Conservation (phyloP, 2,329 filamentous ascomycete genomes). For the Pochonia chlamydosporia region DNA sequence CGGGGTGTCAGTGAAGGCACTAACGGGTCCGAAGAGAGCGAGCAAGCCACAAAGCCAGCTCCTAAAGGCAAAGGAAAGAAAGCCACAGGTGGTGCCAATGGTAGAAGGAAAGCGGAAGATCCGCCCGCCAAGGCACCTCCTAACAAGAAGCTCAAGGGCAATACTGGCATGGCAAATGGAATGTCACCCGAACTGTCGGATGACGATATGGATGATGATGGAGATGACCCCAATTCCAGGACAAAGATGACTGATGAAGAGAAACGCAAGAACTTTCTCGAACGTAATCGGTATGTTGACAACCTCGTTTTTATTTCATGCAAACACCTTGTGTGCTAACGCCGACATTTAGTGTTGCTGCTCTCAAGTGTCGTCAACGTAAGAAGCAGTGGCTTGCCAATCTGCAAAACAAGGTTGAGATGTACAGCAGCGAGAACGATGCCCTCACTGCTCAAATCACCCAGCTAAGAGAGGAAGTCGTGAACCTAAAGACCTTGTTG, state of each 20-base stretch:
- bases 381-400: constrained; percentile 99
- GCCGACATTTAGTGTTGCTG: constrained; percentile 64
- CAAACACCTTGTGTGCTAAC: constrained; percentile 4
- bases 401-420: constrained; percentile 87
- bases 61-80: constrained; percentile 67
- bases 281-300: constrained; percentile 77
- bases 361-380: constrained; percentile 91
- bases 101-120: constrained; percentile 74
- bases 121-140: constrained; percentile 54
- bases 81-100: constrained; percentile 49
- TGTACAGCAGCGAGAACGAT: constrained; percentile 90
- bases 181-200: constrained; percentile 44
- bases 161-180: constrained; percentile 18
- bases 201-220: constrained; percentile 42
- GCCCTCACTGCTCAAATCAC: constrained; percentile 77
- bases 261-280: constrained; percentile 96
- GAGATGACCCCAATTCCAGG: constrained; percentile 54
- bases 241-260: constrained; percentile 96
- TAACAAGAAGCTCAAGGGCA: constrained; percentile 63
- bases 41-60: constrained; percentile 59
- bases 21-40: constrained; percentile 67
- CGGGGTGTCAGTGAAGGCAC: constrained; percentile 63
- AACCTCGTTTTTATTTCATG: neutral
- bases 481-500: constrained; percentile 87
- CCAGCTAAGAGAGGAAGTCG: constrained; percentile 82